These are phyloP conservation scores for Aspergillus jensenii DNA, from an alignment of 2,329 filamentous ascomycete species.

Conservation along the genomic window DNA sequence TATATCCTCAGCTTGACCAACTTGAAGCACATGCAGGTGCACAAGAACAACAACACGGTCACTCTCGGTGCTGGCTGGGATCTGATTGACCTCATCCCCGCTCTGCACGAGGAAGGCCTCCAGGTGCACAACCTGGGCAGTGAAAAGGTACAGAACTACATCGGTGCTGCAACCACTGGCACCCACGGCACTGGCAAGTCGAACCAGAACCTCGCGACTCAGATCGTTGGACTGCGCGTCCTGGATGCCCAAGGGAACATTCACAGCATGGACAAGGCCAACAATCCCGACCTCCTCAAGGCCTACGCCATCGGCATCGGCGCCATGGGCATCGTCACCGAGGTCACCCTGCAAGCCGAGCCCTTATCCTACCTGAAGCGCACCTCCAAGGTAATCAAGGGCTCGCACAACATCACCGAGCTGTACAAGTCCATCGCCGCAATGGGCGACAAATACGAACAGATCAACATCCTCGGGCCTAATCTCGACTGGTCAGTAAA, in stretches of 20 bases:
- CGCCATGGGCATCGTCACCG: slow-evolving; percentile 21
- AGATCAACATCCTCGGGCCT: slow-evolving; percentile 8
- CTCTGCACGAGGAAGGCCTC: slow-evolving; percentile 16
- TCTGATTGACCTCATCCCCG: slow-evolving; percentile 16
- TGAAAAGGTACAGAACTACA: slow-evolving; percentile 20
- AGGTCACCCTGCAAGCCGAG: slow-evolving; percentile 20
- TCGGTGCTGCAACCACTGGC: slow-evolving; percentile 20
- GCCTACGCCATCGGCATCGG: slow-evolving; percentile 20
- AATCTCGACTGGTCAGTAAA: slow-evolving; percentile 18
- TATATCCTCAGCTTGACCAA: background rate
- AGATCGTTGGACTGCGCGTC: slow-evolving; percentile 17
- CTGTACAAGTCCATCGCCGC: background rate
- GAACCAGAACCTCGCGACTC: slow-evolving; percentile 15
- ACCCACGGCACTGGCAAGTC: slow-evolving; percentile 19
- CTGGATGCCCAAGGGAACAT: slow-evolving; percentile 19
- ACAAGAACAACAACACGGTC: slow-evolving; percentile 7
- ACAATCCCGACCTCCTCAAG: slow-evolving; percentile 17
- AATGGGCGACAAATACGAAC: background rate
- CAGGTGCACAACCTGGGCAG: slow-evolving; percentile 18
- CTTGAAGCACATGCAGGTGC: background rate
- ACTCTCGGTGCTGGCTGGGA: slow-evolving; percentile 25
- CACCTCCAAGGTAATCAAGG: background rate
- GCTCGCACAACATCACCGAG: background rate
- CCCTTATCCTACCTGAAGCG: background rate
- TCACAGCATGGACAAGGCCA: slow-evolving; percentile 11